phyloP scores from a whole-genome alignment of 345 rosid species.

The Eucalyptus sp. region DNA sequence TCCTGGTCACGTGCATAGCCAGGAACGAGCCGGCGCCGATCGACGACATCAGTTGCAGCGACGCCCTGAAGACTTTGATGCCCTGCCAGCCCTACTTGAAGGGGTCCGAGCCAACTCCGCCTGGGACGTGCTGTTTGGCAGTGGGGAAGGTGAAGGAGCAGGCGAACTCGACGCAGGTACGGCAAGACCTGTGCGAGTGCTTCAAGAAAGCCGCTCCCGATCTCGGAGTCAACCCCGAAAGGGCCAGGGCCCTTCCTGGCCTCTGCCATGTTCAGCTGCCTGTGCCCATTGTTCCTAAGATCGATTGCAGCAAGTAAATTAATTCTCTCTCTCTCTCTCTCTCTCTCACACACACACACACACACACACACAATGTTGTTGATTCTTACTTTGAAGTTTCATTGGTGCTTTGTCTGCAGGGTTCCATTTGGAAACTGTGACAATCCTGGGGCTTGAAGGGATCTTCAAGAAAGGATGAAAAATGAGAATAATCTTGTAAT shows the following conservation, averaged over 20 bases:
- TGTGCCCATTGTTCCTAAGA: conserved; percentile 6
- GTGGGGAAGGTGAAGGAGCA: not conserved
- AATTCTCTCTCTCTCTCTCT: not conserved
- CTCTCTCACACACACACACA: not conserved
- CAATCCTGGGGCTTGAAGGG: not conserved
- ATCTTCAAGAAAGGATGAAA: not conserved
- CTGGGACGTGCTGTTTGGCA: not conserved
- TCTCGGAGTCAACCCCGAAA: not conserved
- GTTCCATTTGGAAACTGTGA: not conserved
- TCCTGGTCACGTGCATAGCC: not conserved
- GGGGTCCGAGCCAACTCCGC: not conserved
- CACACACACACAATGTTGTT: not conserved
- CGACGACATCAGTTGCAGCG: not conserved
- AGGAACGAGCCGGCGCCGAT: not conserved
- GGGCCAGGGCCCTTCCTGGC: conserved; percentile 4
- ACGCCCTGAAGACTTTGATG: not conserved
- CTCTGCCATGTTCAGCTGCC: not conserved
- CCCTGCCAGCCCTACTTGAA: not conserved
- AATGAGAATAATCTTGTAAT: not conserved
- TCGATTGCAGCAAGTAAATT: conserved; percentile 12
- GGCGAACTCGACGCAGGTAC: not conserved
- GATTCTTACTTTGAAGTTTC: not conserved
- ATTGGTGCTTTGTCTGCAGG: not conserved
- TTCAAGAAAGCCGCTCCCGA: not conserved
- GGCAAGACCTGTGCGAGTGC: conserved; percentile 2